phyloP scores from a whole-genome alignment of 148 eudicot genomes.

The Camellia japonica region DNA sequence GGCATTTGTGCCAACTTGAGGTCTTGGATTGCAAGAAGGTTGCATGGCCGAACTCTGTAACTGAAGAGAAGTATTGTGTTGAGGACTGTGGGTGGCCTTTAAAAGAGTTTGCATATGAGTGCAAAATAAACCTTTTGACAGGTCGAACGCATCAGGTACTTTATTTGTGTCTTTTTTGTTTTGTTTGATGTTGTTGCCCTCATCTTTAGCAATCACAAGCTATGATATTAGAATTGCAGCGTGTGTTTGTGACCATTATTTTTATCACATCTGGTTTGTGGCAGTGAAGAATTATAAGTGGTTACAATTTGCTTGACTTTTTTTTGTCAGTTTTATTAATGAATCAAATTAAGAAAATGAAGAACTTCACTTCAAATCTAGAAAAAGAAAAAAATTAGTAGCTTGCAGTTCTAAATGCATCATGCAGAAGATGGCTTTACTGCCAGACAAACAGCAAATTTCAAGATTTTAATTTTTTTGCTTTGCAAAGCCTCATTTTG shows the following conservation, averaged over 20 bases:
- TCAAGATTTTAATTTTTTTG: background rate
- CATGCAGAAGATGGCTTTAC: background rate
- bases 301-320: background rate
- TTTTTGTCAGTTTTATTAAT: background rate
- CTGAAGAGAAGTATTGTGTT: conserved; percentile 45
- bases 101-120: conserved; percentile 79
- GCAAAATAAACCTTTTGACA: conserved; percentile 82
- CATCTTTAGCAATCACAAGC: background rate
- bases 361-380: background rate
- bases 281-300: background rate
- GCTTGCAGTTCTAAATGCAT: background rate
- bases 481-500: background rate
- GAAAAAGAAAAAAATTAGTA: background rate
- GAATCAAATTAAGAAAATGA: background rate
- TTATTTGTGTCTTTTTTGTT: background rate
- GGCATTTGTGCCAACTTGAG: conserved; percentile 86
- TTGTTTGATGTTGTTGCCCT: conserved; percentile 1
- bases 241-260: background rate
- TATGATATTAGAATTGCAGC: background rate
- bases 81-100: conserved; percentile 82
- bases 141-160: conserved; percentile 97
- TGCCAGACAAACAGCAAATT: background rate
- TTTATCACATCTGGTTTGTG: background rate
- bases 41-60: conserved; percentile 63
- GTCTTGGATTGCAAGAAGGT: conserved; percentile 88